phyloP scores from a whole-genome alignment of 192 early-diverging fungal genomes.

The Entomortierella lignicola region DNA sequence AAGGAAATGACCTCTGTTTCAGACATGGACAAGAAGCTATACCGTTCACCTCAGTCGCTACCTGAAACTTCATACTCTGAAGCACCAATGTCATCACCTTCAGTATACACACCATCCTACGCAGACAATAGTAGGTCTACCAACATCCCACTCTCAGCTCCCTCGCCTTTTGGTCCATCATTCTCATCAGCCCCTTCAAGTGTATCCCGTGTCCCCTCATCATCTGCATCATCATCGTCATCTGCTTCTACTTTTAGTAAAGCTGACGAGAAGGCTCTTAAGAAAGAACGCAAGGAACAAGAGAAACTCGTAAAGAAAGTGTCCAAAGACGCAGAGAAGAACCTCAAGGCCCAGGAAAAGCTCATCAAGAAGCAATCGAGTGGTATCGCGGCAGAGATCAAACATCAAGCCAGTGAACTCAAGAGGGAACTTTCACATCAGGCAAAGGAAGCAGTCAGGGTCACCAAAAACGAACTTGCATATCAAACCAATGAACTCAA shows the following conservation, averaged over 20 bases:
- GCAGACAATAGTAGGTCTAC: not conserved
- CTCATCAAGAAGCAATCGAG: not conserved
- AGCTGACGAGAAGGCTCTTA: not conserved
- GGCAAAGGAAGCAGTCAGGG: constrained; percentile 2
- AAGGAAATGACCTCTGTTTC: not conserved
- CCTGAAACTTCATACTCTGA: too few relatives aligned
- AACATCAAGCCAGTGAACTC: constrained; percentile 9
- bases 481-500: too few relatives aligned
- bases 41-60: too few relatives aligned
- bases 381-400: constrained; percentile 5
- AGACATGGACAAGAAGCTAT: constrained; percentile 17
- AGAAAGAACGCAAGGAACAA: not conserved
- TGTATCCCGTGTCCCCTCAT: not conserved
- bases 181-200: not conserved
- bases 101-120: not conserved
- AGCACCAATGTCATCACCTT: not conserved
- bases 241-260: not conserved
- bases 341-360: not conserved
- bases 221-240: not conserved
- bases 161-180: constrained; percentile 4
- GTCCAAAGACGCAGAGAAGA: not conserved
- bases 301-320: not conserved
- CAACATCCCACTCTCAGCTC: not conserved
- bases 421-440: constrained; percentile 15
- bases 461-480: constrained; percentile 1